Base-by-base conservation (phyloP, 1,284 basidiomycete species). In the Baeospora myosura region DNA sequence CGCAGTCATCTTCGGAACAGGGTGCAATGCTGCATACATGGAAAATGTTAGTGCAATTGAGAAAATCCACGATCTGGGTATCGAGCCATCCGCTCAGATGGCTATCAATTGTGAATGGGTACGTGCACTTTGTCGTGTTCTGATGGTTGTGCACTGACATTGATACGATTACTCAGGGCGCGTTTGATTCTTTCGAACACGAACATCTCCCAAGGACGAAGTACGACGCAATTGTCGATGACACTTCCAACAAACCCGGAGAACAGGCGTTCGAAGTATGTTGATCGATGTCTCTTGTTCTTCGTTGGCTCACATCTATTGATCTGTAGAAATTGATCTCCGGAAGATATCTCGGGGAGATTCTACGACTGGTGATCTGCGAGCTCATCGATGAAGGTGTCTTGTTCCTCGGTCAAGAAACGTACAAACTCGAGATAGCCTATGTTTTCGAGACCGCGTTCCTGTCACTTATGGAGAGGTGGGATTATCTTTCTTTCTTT, bases 71-170 rank as follows among this genome's bases (percentile, higher is more conserved):
- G 53, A 79, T 44, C 66, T 94, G 17, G 81, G 82, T 1, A 73
- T 97, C 49, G 80, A 87, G 43, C 65, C 64, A 1, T 65, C 73
- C 8, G 78, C 72, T 33, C 72, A 88, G 49, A 97, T 98, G 81
- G 95, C 86, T 7, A 97, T 98, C 64, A 98, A 98, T 65, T 95
- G 91, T 63, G 91, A 95, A 75, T 91, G 88, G 86, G 88, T 88
- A 50, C 40, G 76, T 59, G 18, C 14, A 11, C 16, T 16, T 31
- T 14, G 23, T 39, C 36, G 34, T 17, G 8, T 18, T 4, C n/a
- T 24, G 17, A 17, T 38, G 16, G 18, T 39, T 37, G 29, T 42
- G 33, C 23, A 30, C n/a, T n/a, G n/a, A 14, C 37, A 31, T 3
- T 40, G 10, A 3, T 26, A 43, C 45, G 22, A 42, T 62, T n/a